Evolutionary conservation across 2,329 filamentous ascomycete species (phyloP), one percentile per base, ranked within the genome.

Genomic region (Sclerotinia borealis): DNA sequence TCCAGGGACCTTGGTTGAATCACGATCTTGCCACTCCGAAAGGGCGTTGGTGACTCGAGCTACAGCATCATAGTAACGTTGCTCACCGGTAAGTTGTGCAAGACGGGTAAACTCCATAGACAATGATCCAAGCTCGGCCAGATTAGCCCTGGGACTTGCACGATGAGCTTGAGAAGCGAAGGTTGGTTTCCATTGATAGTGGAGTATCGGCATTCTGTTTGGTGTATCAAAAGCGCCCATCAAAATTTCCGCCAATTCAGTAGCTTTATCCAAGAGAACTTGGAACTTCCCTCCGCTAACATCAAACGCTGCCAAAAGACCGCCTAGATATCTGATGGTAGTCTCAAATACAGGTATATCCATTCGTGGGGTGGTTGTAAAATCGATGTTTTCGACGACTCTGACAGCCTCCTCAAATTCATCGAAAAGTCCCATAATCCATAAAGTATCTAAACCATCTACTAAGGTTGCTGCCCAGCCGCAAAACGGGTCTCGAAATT

Each of bases 281-380:
- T 81, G 77, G 71, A 96, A 89, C 66, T 80, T 79, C 8, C 83
- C 85, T 22, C 84, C 89, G 59, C 90, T 93, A 63, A 97, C 81
- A 77, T 98, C 93, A 74, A 93, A 97, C 8, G 93, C 93, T 45
- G 87, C 87, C 48, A 97, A 73, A 49, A 98, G 79, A 1, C 93
- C 93, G 37, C 93, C 93, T 5, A 98, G 81, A 71, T 97, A 96
- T 59, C 93, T 86, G 72, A 98, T 97, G 13, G 88, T 91, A 0
- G 92, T 96, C 76, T 97, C 93, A 70, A 97, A 97, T 9, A 96
- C 82, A n/a, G 92, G 92, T 51, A 97, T 95, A 54, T 90, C 84
- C 43, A 77, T 74, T 55, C 87, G 80, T 17, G 79, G 76, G 34
- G 85, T 88, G 13, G 84, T 89, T 3, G 90, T 95, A 70, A 97